A percentile compares a stretch with the other conserved stretches of the same genome.
Evolutionary conservation across 1,284 basidiomycete species (phyloP).

Genomic region (Melanopsichium pennsylvanicum): DNA sequence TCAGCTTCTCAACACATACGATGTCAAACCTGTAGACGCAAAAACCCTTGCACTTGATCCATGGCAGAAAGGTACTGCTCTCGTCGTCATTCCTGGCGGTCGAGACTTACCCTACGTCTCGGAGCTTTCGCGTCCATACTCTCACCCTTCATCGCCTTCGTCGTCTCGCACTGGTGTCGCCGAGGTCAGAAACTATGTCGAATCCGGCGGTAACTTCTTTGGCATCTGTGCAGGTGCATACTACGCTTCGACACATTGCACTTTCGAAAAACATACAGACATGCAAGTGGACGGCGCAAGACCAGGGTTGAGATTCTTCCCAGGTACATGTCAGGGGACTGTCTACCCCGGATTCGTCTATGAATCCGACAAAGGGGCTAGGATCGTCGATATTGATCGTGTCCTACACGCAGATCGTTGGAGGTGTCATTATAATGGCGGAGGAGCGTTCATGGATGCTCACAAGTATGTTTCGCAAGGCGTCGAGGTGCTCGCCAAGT

Average conservation of each 20-base stretch:
- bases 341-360: constrained; percentile 72
- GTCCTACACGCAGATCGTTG: constrained; percentile 2
- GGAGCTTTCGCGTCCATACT: constrained; percentile 23
- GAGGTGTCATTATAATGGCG: constrained; percentile 71
- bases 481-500: constrained; percentile 67
- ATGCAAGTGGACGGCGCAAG: constrained; percentile 70
- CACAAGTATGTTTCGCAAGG: constrained; percentile 34
- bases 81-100: constrained; percentile 58
- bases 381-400: constrained; percentile 63
- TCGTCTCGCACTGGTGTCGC: constrained; percentile 20
- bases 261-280: constrained; percentile 69
- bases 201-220: constrained; percentile 74
- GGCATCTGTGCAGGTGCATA: constrained; percentile 75
- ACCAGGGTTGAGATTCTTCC: constrained; percentile 71
- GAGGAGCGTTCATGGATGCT: constrained; percentile 69
- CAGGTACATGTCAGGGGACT: constrained; percentile 70
- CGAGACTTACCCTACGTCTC: constrained; percentile 56
- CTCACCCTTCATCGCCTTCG: no score
- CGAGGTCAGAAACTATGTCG: constrained; percentile 73
- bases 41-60: constrained; percentile 51
- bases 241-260: constrained; percentile 69
- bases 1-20: constrained; percentile 48
- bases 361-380: constrained; percentile 68
- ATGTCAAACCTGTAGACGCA: constrained; percentile 52
- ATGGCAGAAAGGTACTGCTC: constrained; percentile 47